These are phyloP conservation scores for thale cress (Arabidopsis thaliana) DNA, from an alignment of 345 rosid genomes.

Conservation along the genomic window DNA sequence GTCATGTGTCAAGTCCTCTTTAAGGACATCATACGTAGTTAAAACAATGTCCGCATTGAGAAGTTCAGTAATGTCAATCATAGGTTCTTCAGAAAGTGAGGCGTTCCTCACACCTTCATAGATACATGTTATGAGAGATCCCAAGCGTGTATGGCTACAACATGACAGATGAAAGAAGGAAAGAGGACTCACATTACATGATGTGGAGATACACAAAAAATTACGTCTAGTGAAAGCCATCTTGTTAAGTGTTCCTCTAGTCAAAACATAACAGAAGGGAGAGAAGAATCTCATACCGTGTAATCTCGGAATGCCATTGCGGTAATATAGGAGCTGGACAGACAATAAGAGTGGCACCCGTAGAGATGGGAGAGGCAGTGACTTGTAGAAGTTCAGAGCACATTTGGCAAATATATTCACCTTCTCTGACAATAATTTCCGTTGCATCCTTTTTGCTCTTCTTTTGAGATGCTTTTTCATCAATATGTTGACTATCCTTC, in stretches of 20 bases:
- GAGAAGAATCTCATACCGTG: conserved; percentile 58
- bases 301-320: conserved; percentile 95
- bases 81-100: conserved; percentile 63
- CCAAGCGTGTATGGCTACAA: conserved; percentile 82
- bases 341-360: conserved; percentile 93
- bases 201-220: conserved; percentile 23
- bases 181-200: conserved; percentile 33
- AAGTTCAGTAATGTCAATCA: conserved; percentile 65
- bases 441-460: conserved; percentile 58
- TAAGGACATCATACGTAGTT: conserved; percentile 95
- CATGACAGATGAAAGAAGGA: conserved; percentile 40
- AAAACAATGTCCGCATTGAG: conserved; percentile 76
- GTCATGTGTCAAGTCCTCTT: conserved; percentile 94
- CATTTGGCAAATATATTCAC: conserved; percentile 73
- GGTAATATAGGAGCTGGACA: conserved; percentile 95
- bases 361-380: conserved; percentile 73
- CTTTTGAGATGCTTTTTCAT: conserved; percentile 43
- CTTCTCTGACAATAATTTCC: conserved; percentile 66
- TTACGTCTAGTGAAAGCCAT: not conserved
- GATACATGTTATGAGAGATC: conserved; percentile 69
- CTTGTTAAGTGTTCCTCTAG: conserved; percentile 17
- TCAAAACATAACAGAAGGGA: conserved; percentile 9
- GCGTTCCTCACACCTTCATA: conserved; percentile 84
- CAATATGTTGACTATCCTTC: conserved; percentile 45
- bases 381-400: conserved; percentile 82